Percentiles rank a stretch among this genome's conserved stretches.
Evolutionary conservation across 73 alveolate genomes (phyloP).

Genomic region (Tetrahymena malaccensis): DNA sequence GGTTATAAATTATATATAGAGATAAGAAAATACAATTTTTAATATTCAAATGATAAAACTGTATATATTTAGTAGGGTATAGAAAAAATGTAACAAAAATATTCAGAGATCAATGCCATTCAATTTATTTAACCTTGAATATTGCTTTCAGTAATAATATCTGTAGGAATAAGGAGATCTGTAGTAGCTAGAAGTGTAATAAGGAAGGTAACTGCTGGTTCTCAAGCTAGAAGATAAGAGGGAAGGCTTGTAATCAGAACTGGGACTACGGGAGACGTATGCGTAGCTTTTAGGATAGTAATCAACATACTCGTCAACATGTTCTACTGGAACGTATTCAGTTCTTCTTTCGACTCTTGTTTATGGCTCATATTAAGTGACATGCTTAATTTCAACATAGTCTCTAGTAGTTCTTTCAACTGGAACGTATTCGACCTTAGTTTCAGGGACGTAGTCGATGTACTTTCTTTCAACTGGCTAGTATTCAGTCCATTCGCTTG

Average conservation of each 20-base stretch:
- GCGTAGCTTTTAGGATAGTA: slow-evolving; percentile 18
- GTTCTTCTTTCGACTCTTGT: slow-evolving; percentile 39
- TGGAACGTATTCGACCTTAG: slow-evolving; percentile 30
- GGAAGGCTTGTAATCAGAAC: background rate
- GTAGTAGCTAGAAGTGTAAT: background rate
- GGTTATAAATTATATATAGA: background rate
- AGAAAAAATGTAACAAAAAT: background rate
- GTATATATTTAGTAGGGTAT: background rate
- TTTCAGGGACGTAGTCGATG: slow-evolving; percentile 37
- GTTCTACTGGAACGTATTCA: slow-evolving; percentile 37
- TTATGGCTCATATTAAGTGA: slow-evolving; percentile 26
- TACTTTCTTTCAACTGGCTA: slow-evolving; percentile 33
- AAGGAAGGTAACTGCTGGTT: background rate
- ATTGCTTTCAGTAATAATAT: background rate
- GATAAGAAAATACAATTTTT: background rate
- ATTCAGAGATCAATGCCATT: background rate
- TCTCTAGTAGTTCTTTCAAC: slow-evolving; percentile 38
- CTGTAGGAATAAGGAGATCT: background rate
- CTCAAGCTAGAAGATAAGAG: background rate
- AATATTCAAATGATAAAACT: no score
- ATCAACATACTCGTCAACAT: slow-evolving; percentile 18
- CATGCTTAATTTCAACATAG: slow-evolving; percentile 42
- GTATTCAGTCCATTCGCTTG: slow-evolving; percentile 25
- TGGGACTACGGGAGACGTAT: slow-evolving; percentile 1
- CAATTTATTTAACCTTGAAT: background rate